Base-by-base conservation (phyloP, 495 filamentous ascomycete genomes). In the Aspergillus coremiiformis region DNA sequence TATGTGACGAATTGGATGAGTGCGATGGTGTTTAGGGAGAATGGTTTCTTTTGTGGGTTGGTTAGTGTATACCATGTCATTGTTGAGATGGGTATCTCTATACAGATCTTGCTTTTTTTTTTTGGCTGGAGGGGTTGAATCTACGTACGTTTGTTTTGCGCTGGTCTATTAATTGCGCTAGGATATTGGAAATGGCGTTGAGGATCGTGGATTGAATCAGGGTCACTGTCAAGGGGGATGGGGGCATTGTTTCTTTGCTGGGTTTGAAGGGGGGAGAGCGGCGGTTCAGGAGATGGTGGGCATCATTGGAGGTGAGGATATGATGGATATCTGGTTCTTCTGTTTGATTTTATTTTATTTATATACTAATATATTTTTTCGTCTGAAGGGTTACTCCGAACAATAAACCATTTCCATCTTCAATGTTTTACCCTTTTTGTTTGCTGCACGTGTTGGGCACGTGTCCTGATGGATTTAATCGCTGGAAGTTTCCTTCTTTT, bases 1-100 rank as follows among this genome's bases (percentile, higher is more conserved):
- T 85, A 96, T 44, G 89, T 61, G 50, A 86, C 63, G 68, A 95
- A 96, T 64, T 91, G 87, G 57, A 91, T 66, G 44, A 95, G 67
- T 1, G 85, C 81, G 11, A 74, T 62, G 51, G 66, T 71, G 69
- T 90, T 79, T 52, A 94, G 52, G 21, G 58, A 61, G 32, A 73
- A 71, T 24, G 74, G 67, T 30, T 46, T 39, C 24, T 23, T 45
- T 24, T 15, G 43, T 10, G 23, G 20, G 0, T 29, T 15, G 29
- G 50, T 30, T 41, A 51, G 9, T n/a, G 23, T 20, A 39, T n/a
- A n/a, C n/a, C n/a, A n/a, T n/a, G n/a, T n/a, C n/a, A 19, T 47
- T 21, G 27, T 6, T 11, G 26, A 11, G 27, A 21, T 12, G 26
- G 8, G 7, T 27, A n/a, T 27, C 8, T 4, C 4, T 27, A 27